Evolutionary conservation across 139 green algal genomes (phyloP).

Genomic region (Chlamydomonas sphaeroides): DNA sequence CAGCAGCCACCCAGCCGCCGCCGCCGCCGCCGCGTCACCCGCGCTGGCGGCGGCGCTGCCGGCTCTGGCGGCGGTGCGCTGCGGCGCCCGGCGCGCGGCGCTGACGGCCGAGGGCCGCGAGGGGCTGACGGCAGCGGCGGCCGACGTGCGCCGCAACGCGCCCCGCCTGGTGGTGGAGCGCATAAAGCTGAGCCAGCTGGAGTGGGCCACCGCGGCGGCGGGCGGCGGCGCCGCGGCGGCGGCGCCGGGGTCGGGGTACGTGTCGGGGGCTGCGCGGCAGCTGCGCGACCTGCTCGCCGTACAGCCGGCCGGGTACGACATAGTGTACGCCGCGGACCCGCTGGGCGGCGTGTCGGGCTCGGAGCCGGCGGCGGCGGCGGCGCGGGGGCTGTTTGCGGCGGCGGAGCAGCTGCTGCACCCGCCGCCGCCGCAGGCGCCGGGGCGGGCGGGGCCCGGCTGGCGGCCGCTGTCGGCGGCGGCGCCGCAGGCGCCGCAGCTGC

Average conservation of each 20-base stretch:
- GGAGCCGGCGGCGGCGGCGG: not conserved
- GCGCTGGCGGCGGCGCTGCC: constrained; percentile 5
- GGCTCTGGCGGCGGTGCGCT: constrained; percentile 34
- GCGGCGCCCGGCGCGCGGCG: constrained; percentile 40
- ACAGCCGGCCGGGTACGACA: constrained; percentile 14
- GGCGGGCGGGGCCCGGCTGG: not conserved
- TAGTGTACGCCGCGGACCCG: constrained; percentile 19
- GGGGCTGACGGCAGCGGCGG: constrained; percentile 26
- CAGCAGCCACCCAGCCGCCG: not conserved
- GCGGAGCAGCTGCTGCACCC: not conserved
- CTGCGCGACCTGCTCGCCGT: constrained; percentile 5
- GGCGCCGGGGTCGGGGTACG: constrained; percentile 10
- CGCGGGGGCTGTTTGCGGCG: not conserved
- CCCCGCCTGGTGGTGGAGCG: constrained; percentile 41
- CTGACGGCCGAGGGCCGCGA: constrained; percentile 37
- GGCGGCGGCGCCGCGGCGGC: not conserved
- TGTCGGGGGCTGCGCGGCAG: constrained; percentile 16
- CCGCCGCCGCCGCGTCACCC: not conserved
- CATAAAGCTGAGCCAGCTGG: constrained; percentile 3
- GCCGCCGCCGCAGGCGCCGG: not conserved
- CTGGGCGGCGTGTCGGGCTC: not conserved
- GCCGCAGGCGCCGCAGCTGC: not conserved
- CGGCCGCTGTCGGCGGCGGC: not conserved
- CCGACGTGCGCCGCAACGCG: constrained; percentile 51
- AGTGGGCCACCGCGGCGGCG: not conserved